A percentile compares a stretch with the other conserved stretches of the same genome.
These are phyloP conservation scores for Aschersonia sp. DNA, from an alignment of 2,329 filamentous ascomycete species.

Conservation along the genomic window DNA sequence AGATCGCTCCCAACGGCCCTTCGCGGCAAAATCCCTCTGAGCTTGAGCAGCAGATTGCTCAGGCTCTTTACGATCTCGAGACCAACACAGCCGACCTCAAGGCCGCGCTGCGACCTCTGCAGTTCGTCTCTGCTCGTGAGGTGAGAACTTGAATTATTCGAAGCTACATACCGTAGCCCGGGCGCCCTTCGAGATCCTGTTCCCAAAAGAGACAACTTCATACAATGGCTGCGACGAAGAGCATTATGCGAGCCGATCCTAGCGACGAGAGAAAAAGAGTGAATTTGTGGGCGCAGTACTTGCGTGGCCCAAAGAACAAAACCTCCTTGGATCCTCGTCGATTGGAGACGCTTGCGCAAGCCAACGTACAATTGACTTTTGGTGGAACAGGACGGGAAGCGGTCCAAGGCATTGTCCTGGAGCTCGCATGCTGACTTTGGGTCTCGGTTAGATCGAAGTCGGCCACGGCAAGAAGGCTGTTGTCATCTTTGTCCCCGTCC, in stretches of 20 bases:
- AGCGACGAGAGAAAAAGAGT: neutral
- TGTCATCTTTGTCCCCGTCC: slow-evolving; percentile 99
- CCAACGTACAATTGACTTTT: slow-evolving; percentile 26
- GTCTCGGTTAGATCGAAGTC: slow-evolving; percentile 86
- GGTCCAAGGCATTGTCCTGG: slow-evolving; percentile 57
- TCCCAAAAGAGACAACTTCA: slow-evolving; percentile 18
- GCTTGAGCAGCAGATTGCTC: slow-evolving; percentile 93
- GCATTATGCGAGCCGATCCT: neutral
- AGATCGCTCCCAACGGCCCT: slow-evolving; percentile 95
- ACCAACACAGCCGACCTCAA: slow-evolving; percentile 98
- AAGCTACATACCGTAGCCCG: slow-evolving; percentile 4
- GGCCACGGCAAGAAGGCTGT: slow-evolving; percentile 99
- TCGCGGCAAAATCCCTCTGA: slow-evolving; percentile 93
- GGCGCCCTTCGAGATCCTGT: slow-evolving; percentile 25
- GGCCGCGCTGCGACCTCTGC: slow-evolving; percentile 87
- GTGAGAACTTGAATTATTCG: slow-evolving; percentile 51
- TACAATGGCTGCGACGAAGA: slow-evolving; percentile 17
- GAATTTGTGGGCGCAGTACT: slow-evolving; percentile 1
- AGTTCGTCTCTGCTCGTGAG: slow-evolving; percentile 98
- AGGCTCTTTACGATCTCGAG: slow-evolving; percentile 97
- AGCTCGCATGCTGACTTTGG: slow-evolving; percentile 64
- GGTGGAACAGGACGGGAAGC: slow-evolving; percentile 59
- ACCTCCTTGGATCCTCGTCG: slow-evolving; percentile 6
- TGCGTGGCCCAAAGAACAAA: slow-evolving; percentile 10
- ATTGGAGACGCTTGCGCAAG: slow-evolving; percentile 13